A percentile compares a stretch with the other conserved stretches of the same genome.
These are phyloP conservation scores for Canavalia gladiata DNA, from an alignment of 306 rosid genomes.

Conservation along the genomic window DNA sequence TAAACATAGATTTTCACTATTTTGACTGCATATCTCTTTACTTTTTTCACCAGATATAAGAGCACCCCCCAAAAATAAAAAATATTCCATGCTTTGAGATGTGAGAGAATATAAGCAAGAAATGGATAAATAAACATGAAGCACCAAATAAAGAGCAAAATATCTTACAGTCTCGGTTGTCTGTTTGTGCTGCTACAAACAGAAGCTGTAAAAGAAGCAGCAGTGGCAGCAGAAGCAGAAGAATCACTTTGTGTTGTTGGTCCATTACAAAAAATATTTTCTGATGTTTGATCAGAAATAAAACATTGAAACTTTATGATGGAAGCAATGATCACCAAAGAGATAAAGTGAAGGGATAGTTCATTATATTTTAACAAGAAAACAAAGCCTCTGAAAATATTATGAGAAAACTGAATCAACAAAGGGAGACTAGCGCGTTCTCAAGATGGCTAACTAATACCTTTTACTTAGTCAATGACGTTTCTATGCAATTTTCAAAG, in stretches of 20 bases:
- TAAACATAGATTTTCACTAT: conserved; percentile 30
- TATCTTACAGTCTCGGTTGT: conserved; percentile 54
- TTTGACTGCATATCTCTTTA: background rate
- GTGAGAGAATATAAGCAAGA: conserved; percentile 36
- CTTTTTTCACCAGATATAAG: background rate
- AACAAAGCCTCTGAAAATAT: background rate
- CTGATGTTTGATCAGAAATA: conserved; percentile 25
- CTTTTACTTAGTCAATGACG: conserved; percentile 49
- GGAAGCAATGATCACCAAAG: conserved; percentile 31
- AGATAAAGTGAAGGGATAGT: conserved; percentile 16
- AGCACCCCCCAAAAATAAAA: conserved; percentile 22
- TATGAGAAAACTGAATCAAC: conserved; percentile 38
- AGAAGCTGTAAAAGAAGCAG: conserved; percentile 54
- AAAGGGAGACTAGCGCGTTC: conserved; percentile 36
- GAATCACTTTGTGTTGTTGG: conserved; percentile 46
- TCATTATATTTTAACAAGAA: conserved; percentile 22
- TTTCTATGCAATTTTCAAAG: conserved; percentile 23
- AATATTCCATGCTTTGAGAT: conserved; percentile 31
- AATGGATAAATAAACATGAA: conserved; percentile 23
- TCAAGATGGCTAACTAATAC: conserved; percentile 40
- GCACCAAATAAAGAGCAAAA: conserved; percentile 17
- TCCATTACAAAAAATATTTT: conserved; percentile 48
- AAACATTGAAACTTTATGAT: conserved; percentile 4
- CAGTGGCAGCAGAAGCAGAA: conserved; percentile 49
- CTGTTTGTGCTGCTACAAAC: conserved; percentile 52